Conservation (phyloP, 176 grass and related monocot genomes). For the Musa beccarii region DNA sequence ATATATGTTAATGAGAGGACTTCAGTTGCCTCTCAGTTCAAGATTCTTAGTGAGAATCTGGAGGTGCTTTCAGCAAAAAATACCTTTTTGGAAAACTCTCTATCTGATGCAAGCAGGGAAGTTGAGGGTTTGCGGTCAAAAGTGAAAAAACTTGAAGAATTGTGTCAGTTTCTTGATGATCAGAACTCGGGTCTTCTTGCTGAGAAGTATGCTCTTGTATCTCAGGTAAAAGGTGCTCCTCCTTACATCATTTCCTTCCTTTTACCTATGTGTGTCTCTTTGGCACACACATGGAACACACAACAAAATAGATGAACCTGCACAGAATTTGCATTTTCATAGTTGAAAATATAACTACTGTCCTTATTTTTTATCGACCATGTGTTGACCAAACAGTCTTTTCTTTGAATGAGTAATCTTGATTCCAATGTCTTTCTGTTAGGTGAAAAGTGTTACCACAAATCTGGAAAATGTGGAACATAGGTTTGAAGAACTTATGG, state of each 20-base stretch:
- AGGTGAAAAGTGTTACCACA: not conserved
- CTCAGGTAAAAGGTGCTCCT: constrained; percentile 6
- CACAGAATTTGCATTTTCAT: no score
- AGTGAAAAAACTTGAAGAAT: constrained; percentile 25
- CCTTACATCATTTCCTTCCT: not conserved
- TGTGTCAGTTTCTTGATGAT: constrained; percentile 24
- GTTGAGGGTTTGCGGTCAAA: constrained; percentile 33
- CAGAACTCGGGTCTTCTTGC: constrained; percentile 28
- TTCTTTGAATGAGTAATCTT: not conserved
- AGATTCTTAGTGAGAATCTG: constrained; percentile 5
- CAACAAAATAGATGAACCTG: not conserved
- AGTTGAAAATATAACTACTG: no score
- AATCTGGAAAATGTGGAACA: not conserved
- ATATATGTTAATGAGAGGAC: constrained; percentile 21
- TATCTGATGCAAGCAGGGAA: constrained; percentile 30
- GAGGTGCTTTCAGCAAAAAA: constrained; percentile 63
- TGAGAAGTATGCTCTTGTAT: constrained; percentile 23
- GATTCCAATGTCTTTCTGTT: no score
- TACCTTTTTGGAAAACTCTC: constrained; percentile 61
- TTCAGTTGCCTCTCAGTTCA: constrained; percentile 14
- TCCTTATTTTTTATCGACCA: no score
- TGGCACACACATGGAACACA: not conserved
- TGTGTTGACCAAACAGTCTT: no score
- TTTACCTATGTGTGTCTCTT: not conserved
- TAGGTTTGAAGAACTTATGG: not conserved